A percentile compares a stretch with the other conserved stretches of the same genome.
These are phyloP conservation scores for Aspergillus quadrilineatus DNA, from an alignment of 2,329 filamentous ascomycete genomes.

Conservation along the genomic window DNA sequence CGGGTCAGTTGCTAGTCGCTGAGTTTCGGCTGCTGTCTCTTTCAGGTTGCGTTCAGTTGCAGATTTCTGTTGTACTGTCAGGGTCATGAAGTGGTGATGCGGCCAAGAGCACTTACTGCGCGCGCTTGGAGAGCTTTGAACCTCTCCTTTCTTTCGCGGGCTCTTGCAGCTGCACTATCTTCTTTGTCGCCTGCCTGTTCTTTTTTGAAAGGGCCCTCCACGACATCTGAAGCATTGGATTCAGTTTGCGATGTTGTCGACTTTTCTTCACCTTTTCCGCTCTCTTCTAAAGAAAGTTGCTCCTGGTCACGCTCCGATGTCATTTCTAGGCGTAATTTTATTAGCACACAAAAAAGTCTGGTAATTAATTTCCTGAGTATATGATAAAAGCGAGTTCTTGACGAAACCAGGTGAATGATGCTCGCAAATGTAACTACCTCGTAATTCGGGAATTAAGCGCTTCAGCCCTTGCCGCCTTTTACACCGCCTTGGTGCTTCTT, in stretches of 20 bases:
- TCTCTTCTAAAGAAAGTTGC: conserved; percentile 10
- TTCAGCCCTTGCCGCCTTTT: no score
- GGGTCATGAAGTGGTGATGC: conserved; percentile 5
- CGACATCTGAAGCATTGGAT: background rate
- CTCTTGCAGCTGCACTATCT: conserved; percentile 31
- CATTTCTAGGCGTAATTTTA: conserved; percentile 6
- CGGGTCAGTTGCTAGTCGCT: conserved; percentile 75
- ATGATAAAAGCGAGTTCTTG: no score
- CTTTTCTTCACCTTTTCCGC: conserved; percentile 6
- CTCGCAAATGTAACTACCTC: no score
- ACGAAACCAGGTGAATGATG: no score
- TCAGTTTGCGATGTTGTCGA: conserved; percentile 14
- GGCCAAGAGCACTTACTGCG: conserved; percentile 48
- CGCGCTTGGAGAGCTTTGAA: conserved; percentile 87
- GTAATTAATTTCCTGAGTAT: no score
- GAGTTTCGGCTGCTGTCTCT: conserved; percentile 79
- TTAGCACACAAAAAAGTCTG: no score
- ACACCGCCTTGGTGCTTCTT: background rate
- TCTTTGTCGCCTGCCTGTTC: conserved; percentile 16
- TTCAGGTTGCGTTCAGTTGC: conserved; percentile 64
- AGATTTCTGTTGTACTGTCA: conserved; percentile 39
- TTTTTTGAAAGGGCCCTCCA: conserved; percentile 1
- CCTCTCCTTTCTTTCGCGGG: conserved; percentile 68
- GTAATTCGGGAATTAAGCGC: no score
- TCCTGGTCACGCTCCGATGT: conserved; percentile 11